Evolutionary conservation across 2,329 filamentous ascomycete genomes (phyloP).

Genomic region (Fusarium torreyae): DNA sequence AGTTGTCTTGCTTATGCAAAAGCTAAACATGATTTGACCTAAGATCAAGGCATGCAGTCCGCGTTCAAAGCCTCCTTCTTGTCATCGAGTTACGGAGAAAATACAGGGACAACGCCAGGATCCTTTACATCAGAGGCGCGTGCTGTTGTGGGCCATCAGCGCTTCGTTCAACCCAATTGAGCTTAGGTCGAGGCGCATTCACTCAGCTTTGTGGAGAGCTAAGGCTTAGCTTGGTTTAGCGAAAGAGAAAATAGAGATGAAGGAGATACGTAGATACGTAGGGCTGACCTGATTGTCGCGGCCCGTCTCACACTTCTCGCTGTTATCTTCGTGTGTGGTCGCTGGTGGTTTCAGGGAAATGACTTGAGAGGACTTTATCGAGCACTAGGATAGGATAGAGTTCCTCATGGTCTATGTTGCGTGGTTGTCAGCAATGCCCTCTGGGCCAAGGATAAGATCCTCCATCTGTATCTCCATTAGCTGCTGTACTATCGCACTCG

Average conservation of each 20-base stretch:
- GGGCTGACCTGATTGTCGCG: constrained; percentile 21
- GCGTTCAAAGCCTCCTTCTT: constrained; percentile 4
- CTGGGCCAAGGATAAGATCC: neutral
- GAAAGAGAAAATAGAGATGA: constrained; percentile 4
- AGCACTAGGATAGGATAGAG: constrained; percentile 14
- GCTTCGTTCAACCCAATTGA: constrained; percentile 23
- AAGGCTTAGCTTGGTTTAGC: constrained; percentile 32
- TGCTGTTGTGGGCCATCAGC: constrained; percentile 18
- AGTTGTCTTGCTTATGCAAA: neutral
- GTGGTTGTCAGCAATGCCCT: constrained; percentile 24
- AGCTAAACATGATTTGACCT: neutral
- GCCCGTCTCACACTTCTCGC: neutral
- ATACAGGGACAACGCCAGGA: neutral
- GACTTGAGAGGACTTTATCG: neutral
- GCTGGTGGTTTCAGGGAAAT: constrained; percentile 5
- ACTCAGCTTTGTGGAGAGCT: constrained; percentile 26
- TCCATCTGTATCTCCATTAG: constrained; percentile 2
- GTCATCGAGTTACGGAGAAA: neutral
- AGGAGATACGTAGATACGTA: neutral
- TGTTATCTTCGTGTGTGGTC: neutral
- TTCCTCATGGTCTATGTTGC: neutral
- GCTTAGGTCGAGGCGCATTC: constrained; percentile 38
- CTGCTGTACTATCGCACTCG: constrained; percentile 5
- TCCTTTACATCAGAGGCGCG: constrained; percentile 25
- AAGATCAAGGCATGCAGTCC: constrained; percentile 18